phyloP scores from a whole-genome alignment of 192 early-diverging fungal genomes.

The Phycomyces nitens region DNA sequence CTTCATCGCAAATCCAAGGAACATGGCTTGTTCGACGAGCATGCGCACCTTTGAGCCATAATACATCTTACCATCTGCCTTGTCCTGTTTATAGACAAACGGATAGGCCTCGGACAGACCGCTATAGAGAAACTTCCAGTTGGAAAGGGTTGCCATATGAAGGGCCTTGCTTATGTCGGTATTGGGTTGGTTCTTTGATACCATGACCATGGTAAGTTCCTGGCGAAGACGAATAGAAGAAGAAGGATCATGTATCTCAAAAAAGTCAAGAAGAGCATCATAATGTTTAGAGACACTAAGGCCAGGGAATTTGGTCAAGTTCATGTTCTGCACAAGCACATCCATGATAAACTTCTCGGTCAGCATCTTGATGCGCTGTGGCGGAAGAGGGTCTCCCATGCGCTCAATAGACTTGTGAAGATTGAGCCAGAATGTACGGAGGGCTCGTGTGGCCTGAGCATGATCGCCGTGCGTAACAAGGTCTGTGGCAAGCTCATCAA shows the following conservation, averaged over 20 bases:
- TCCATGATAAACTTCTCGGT: constrained; percentile 17
- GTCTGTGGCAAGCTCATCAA: constrained; percentile 34
- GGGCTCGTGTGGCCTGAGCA: constrained; percentile 22
- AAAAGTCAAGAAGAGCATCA: constrained; percentile 10
- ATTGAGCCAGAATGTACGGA: constrained; percentile 34
- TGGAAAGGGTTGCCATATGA: constrained; percentile 5
- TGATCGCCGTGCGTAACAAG: constrained; percentile 24
- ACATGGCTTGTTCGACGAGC: constrained; percentile 24
- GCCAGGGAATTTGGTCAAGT: constrained; percentile 8
- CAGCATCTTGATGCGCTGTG: constrained; percentile 14
- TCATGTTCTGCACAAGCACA: constrained; percentile 10
- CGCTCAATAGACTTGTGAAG: constrained; percentile 29
- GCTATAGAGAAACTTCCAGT: constrained; percentile 22
- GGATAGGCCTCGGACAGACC: constrained; percentile 27
- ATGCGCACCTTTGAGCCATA: constrained; percentile 18
- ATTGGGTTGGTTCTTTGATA: constrained; percentile 1
- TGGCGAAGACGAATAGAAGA: constrained; percentile 31
- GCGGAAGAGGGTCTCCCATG: constrained; percentile 36
- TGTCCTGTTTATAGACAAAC: constrained; percentile 27
- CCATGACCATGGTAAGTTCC: constrained; percentile 28
- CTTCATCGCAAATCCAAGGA: constrained; percentile 28
- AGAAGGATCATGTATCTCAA: constrained; percentile 22
- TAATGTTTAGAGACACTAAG: constrained; percentile 15
- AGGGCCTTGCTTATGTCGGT: constrained; percentile 15
- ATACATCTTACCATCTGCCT: constrained; percentile 19